Evolutionary conservation across 306 rosid species (phyloP).

Genomic region (Mucuna pruriens): DNA sequence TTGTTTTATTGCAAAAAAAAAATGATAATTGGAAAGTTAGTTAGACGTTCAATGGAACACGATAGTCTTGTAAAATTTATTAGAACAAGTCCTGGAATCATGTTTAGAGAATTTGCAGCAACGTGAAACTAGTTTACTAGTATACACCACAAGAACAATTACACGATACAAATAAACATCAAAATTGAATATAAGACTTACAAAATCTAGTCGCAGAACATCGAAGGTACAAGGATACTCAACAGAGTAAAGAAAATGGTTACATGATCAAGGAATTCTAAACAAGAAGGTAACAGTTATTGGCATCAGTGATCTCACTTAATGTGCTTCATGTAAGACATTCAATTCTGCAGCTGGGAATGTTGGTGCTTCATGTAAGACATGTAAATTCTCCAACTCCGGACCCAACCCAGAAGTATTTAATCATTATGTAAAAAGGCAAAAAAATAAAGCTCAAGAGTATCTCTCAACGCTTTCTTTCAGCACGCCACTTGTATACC

Average conservation of each 20-base stretch:
- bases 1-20: no score
- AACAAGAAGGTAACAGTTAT: background rate
- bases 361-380: background rate
- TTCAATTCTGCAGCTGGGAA: background rate
- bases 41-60: background rate
- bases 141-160: background rate
- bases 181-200: background rate
- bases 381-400: background rate
- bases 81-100: background rate
- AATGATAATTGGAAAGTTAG: background rate
- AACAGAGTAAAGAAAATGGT: background rate
- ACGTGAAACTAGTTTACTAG: background rate
- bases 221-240: background rate
- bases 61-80: background rate
- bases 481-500: conserved; percentile 79
- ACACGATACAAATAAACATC: background rate
- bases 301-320: background rate
- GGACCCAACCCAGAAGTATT: background rate
- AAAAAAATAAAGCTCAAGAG: no score
- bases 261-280: background rate
- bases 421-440: background rate
- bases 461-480: conserved; percentile 72
- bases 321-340: background rate
- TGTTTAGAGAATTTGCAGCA: background rate
- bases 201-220: background rate